These are phyloP conservation scores for Phlebiopsis gigantea DNA, from an alignment of 768 basidiomycete species.

Conservation along the genomic window DNA sequence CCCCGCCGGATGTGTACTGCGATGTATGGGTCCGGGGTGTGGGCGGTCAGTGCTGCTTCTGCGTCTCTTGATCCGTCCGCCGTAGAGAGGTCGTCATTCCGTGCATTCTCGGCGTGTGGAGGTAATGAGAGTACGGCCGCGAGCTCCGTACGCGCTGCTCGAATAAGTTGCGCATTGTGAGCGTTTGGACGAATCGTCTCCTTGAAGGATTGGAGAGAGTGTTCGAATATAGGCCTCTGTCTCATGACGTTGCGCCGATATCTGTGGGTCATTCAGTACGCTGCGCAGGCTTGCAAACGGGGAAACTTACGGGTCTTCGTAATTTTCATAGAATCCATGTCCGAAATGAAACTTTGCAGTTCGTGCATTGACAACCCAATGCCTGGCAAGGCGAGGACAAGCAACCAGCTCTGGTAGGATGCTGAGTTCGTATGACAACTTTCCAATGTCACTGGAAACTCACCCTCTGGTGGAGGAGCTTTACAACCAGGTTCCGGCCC, in stretches of 20 bases:
- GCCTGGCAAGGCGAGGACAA: slow-evolving; percentile 65
- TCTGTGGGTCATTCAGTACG: slow-evolving; percentile 27
- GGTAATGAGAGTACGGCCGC: slow-evolving; percentile 20
- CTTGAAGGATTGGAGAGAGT: slow-evolving; percentile 40
- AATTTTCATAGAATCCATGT: slow-evolving; percentile 48
- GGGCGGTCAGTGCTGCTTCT: slow-evolving; percentile 1
- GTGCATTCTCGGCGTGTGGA: background rate
- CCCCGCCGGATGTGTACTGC: slow-evolving; percentile 63
- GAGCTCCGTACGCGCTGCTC: slow-evolving; percentile 43
- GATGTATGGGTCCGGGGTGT: slow-evolving; percentile 34
- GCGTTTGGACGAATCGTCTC: slow-evolving; percentile 50
- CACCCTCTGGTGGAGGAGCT: slow-evolving; percentile 57
- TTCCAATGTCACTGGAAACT: too few relatives aligned
- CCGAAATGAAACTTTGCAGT: slow-evolving; percentile 65
- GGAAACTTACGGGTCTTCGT: slow-evolving; percentile 55
- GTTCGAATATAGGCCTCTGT: slow-evolving; percentile 47
- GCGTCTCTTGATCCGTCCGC: background rate
- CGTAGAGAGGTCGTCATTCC: slow-evolving; percentile 5
- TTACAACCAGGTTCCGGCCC: slow-evolving; percentile 62
- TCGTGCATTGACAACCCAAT: slow-evolving; percentile 65
- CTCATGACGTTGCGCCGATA: slow-evolving; percentile 52
- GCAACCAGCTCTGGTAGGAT: slow-evolving; percentile 52
- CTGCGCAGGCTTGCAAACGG: background rate
- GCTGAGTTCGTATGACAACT: slow-evolving; percentile 1
- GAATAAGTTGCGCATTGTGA: slow-evolving; percentile 41